These are phyloP conservation scores for Gracilaria vermiculophylla DNA, from an alignment of 23 red algal genomes.

Conservation along the genomic window DNA sequence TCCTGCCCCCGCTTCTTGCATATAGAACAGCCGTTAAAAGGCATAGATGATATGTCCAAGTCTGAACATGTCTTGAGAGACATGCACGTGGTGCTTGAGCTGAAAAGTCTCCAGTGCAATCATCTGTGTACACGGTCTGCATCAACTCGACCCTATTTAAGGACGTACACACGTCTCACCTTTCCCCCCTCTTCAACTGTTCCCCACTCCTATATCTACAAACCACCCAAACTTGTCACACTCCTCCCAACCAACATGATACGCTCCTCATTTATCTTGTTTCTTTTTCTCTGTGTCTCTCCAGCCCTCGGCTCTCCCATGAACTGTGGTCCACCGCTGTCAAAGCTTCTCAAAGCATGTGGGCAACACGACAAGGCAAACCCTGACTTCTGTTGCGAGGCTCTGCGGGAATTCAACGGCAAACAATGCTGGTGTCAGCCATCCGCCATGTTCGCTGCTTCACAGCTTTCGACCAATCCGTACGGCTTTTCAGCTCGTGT, in stretches of 20 bases:
- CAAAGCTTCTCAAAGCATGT: not conserved
- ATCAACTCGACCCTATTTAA: too few species aligned
- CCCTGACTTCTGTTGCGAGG: not conserved
- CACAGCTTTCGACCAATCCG: not conserved
- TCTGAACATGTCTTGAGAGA: too few species aligned
- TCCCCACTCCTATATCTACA: not conserved
- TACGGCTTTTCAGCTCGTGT: conserved; percentile 10
- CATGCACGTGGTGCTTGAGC: too few species aligned
- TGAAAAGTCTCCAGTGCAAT: too few species aligned
- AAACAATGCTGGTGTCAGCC: not conserved
- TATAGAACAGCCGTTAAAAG: too few species aligned
- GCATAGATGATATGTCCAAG: too few species aligned
- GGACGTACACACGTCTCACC: too few species aligned
- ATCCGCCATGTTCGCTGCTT: not conserved
- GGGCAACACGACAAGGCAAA: not conserved
- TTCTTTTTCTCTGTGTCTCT: not conserved
- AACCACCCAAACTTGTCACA: not conserved
- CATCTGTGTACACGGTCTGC: too few species aligned
- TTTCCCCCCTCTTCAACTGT: too few species aligned
- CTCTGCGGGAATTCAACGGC: not conserved
- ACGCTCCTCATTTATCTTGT: not conserved
- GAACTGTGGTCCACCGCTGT: not conserved
- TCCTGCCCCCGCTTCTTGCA: too few species aligned
- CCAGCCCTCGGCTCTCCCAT: not conserved
- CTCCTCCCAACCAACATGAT: not conserved